Base-by-base conservation (phyloP, 352 stramenopile species). In the Thalassiosira oceanica region DNA sequence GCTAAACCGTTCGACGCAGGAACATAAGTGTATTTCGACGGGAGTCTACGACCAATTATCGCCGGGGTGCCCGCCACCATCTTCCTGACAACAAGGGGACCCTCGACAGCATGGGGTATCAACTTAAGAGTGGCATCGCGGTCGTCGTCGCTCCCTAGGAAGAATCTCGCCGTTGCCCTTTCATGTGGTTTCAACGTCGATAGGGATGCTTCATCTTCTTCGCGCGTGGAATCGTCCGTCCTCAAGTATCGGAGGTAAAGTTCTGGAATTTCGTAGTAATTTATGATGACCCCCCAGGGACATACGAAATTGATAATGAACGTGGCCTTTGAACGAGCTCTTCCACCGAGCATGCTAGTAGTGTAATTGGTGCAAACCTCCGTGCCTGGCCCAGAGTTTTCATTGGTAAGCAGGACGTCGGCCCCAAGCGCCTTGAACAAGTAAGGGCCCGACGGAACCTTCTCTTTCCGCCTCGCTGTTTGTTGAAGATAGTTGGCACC, bases 1-100 rank as follows among this genome's bases (percentile, higher is more conserved):
- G 42, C 41, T 27, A 57, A 24, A 2, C 68, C 68, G 28, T 23
- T 16, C 2, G 36, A 49, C 11, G 70, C 53, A 33, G 84, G 72
- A 39, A 84, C 50, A 61, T 84, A 86, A 20, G 57, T 66, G 54
- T 88, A 89, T 11, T 54, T 67, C 8, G 86, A 63, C 4, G 81
- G 78, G 33, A 91, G 58, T 42, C 83, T 79, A 44, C 87, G 87
- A 11, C 80, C 84, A 61, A 91, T 91, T 23, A 91, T 75, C 13
- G 80, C 80, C 18, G 84, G 84, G 49, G 80, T 86, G 2, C 80
- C 78, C n/a, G 68, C 63, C 0, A 91, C 79, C 51, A 89, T 68
- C 49, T 87, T 84, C 18, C 60, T 75, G 26, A 89, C 79, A 1
- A 87, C 46, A 66, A 75, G 86, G 13, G 84, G 81, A 28, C 78